A percentile compares a stretch with the other conserved stretches of the same genome.
Conservation (phyloP, 176 grass and related monocot genomes). For the Pontederia paniculata region DNA sequence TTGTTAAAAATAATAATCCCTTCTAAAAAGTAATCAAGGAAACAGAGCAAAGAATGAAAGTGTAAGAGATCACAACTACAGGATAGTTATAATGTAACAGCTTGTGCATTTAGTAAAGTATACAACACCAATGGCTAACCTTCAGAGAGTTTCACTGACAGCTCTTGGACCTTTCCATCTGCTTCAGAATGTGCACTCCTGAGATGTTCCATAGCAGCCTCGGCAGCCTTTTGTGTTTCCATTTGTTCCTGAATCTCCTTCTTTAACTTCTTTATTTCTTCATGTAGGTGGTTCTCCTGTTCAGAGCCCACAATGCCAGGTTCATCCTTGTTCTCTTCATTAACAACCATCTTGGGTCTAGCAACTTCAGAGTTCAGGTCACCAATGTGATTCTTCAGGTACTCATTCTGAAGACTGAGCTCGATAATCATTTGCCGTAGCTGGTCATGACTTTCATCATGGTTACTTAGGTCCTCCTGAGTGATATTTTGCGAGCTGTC, state of each 20-base stretch:
- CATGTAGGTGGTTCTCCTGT: constrained; percentile 34
- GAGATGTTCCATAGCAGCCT: constrained; percentile 71
- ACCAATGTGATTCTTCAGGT: constrained; percentile 47
- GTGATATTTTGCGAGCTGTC: constrained; percentile 8
- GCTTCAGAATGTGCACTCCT: constrained; percentile 59
- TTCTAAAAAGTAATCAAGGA: no score
- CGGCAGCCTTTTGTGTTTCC: constrained; percentile 60
- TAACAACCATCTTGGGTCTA: background rate
- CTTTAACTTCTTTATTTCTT: constrained; percentile 49
- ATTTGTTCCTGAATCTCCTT: constrained; percentile 57
- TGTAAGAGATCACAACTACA: no score
- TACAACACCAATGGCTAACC: constrained; percentile 32
- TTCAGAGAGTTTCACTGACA: constrained; percentile 62
- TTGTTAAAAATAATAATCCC: no score
- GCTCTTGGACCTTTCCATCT: constrained; percentile 66
- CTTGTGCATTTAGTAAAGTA: no score
- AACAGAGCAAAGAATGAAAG: no score
- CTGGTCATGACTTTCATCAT: constrained; percentile 29
- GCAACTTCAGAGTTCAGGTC: constrained; percentile 14
- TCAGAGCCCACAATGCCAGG: constrained; percentile 21
- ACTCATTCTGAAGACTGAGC: constrained; percentile 50
- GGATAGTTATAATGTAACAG: no score
- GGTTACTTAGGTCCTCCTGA: constrained; percentile 13
- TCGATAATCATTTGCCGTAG: constrained; percentile 39
- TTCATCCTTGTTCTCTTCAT: background rate